A percentile compares a stretch with the other conserved stretches of the same genome.
phyloP scores from a whole-genome alignment of 1,284 basidiomycete genomes.

The Ustilago curta region DNA sequence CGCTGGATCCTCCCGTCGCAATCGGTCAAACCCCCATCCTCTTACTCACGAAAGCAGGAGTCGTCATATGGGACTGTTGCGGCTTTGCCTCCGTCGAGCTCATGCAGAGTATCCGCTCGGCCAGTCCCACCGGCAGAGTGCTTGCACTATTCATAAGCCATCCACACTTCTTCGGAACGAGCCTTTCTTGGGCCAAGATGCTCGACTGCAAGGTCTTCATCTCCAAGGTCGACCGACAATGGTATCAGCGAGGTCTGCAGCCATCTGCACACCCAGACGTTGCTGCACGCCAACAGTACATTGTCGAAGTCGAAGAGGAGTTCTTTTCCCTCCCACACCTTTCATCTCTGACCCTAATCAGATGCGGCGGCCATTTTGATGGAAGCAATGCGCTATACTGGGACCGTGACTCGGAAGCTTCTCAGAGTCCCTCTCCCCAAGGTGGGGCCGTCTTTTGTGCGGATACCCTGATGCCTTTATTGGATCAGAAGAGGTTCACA shows the following conservation, averaged over 20 bases:
- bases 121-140: constrained; percentile 33
- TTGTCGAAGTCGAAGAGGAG: constrained; percentile 23
- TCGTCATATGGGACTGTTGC: constrained; percentile 41
- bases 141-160: constrained; percentile 38
- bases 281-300: constrained; percentile 18
- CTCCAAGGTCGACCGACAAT: constrained; percentile 36
- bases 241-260: constrained; percentile 40
- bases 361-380: constrained; percentile 41
- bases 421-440: background rate
- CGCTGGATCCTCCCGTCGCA: constrained; percentile 35
- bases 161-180: constrained; percentile 37
- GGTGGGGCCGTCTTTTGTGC: constrained; percentile 36
- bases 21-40: constrained; percentile 46
- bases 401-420: constrained; percentile 25
- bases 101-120: constrained; percentile 21
- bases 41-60: constrained; percentile 24
- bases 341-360: constrained; percentile 19
- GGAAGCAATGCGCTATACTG: constrained; percentile 25
- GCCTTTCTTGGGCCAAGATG: constrained; percentile 41
- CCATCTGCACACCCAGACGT: constrained; percentile 22
- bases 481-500: constrained; percentile 28
- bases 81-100: constrained; percentile 36
- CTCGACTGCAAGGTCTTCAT: constrained; percentile 48
- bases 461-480: constrained; percentile 37
- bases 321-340: constrained; percentile 23